Conservation (phyloP, 805 yeast species). For the Metschnikowia peoriensis region DNA sequence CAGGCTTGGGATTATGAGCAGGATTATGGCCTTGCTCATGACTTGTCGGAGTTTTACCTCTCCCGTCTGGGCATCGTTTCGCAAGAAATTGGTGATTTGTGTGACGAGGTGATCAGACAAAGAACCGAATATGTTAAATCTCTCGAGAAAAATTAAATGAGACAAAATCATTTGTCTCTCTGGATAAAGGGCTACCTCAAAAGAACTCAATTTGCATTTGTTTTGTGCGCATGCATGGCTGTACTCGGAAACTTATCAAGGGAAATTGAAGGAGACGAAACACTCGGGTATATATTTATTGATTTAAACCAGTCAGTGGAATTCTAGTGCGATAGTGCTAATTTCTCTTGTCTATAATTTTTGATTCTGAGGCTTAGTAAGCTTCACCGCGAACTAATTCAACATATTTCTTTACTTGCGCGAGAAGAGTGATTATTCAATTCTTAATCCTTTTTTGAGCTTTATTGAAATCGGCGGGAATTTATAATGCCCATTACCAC, state of each 20-base stretch:
- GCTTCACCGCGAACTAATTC: too few relatives aligned
- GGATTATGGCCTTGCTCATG: conserved; percentile 51
- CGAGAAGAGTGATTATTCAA: too few relatives aligned
- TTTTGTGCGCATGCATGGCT: background rate
- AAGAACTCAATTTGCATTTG: background rate
- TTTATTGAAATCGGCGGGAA: too few relatives aligned
- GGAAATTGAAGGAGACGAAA: background rate
- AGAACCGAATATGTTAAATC: conserved; percentile 15
- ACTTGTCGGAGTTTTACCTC: conserved; percentile 66
- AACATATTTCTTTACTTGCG: too few relatives aligned
- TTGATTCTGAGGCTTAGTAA: too few relatives aligned
- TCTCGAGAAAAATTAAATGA: background rate
- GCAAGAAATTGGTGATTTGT: conserved; percentile 65
- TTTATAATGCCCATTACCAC: too few relatives aligned
- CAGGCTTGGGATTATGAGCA: conserved; percentile 86
- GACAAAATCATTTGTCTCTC: background rate
- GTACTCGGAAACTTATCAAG: background rate
- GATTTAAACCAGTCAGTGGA: background rate
- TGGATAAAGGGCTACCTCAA: too few relatives aligned
- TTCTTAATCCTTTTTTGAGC: too few relatives aligned
- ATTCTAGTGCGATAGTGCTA: too few relatives aligned
- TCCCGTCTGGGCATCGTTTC: conserved; percentile 66
- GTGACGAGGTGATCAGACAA: conserved; percentile 43
- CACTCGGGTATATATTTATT: too few relatives aligned
- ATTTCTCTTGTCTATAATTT: too few relatives aligned